phyloP scores from a whole-genome alignment of 805 yeast species.

The Starmerella bombi region DNA sequence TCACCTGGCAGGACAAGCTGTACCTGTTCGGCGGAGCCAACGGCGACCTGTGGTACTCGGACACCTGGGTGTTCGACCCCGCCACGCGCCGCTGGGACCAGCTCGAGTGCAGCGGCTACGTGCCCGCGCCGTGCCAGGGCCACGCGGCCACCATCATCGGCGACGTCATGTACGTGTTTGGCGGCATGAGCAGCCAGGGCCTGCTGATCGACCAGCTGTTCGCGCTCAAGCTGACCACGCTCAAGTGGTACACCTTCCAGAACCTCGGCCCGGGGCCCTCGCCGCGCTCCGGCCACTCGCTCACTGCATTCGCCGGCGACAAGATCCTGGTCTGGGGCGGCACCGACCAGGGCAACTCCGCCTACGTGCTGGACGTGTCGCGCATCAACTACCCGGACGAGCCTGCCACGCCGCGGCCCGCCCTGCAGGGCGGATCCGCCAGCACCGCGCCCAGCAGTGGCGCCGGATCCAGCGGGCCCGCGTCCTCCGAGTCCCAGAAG shows the following conservation, averaged over 20 bases:
- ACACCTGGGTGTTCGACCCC: conserved; percentile 73
- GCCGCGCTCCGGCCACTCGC: conserved; percentile 81
- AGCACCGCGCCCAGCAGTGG: too few species aligned
- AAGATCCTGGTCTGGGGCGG: conserved; percentile 85
- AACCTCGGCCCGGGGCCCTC: conserved; percentile 48
- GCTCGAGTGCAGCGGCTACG: conserved; percentile 50
- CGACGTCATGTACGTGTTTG: conserved; percentile 70
- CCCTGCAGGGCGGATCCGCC: too few species aligned
- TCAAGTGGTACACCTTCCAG: conserved; percentile 60
- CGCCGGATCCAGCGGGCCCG: too few species aligned
- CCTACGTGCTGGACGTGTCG: conserved; percentile 50
- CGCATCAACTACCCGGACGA: conserved; percentile 34
- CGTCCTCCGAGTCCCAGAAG: too few species aligned
- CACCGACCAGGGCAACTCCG: conserved; percentile 40
- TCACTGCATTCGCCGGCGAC: conserved; percentile 56
- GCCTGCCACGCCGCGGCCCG: not conserved
- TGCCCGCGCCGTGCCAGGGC: conserved; percentile 84
- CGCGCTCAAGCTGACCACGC: conserved; percentile 61
- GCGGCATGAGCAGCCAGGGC: conserved; percentile 75
- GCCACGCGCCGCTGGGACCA: conserved; percentile 53
- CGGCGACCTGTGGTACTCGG: conserved; percentile 53
- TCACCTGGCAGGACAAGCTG: conserved; percentile 59
- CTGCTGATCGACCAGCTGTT: conserved; percentile 50
- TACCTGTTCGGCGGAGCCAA: conserved; percentile 91
- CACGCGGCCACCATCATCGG: conserved; percentile 74